Conservation (phyloP, 2,329 filamentous ascomycete species). For the Cladosporium austrohemisphaericum region DNA sequence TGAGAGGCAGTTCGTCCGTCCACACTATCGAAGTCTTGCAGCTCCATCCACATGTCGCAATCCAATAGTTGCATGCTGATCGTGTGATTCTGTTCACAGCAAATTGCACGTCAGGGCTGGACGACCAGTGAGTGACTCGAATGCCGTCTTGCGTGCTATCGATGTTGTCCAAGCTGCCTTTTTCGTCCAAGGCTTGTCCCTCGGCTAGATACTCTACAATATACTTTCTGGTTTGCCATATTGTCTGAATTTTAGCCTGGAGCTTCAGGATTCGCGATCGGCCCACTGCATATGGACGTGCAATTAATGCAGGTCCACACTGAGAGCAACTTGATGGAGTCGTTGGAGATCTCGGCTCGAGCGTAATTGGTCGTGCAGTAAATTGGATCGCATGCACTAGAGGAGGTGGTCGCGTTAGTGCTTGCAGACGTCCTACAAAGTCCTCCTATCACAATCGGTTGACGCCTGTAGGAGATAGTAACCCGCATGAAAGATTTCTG, state of each 20-base stretch:
- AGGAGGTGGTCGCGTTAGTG: background rate
- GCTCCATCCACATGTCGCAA: background rate
- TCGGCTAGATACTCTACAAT: background rate
- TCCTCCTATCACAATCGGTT: slow-evolving; percentile 1
- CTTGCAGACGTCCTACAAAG: background rate
- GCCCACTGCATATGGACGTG: no score
- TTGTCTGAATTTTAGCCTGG: background rate
- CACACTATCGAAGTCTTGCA: no score
- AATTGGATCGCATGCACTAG: background rate
- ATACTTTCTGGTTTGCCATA: background rate
- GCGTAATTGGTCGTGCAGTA: slow-evolving; percentile 2
- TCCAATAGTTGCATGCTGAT: slow-evolving; percentile 2
- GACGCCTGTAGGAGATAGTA: background rate
- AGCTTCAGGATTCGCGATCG: background rate
- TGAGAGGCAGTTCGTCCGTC: no score
- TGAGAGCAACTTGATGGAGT: background rate
- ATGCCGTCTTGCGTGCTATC: background rate
- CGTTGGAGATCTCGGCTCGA: background rate
- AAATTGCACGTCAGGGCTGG: slow-evolving; percentile 5
- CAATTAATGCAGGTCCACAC: slow-evolving; percentile 4
- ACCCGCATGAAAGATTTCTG: background rate
- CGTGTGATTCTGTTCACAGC: slow-evolving; percentile 1
- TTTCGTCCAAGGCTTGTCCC: background rate
- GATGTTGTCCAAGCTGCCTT: background rate
- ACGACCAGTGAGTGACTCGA: background rate